phyloP scores from a whole-genome alignment of 2,329 filamentous ascomycete species.

The Scolecobasidium constrictum region DNA sequence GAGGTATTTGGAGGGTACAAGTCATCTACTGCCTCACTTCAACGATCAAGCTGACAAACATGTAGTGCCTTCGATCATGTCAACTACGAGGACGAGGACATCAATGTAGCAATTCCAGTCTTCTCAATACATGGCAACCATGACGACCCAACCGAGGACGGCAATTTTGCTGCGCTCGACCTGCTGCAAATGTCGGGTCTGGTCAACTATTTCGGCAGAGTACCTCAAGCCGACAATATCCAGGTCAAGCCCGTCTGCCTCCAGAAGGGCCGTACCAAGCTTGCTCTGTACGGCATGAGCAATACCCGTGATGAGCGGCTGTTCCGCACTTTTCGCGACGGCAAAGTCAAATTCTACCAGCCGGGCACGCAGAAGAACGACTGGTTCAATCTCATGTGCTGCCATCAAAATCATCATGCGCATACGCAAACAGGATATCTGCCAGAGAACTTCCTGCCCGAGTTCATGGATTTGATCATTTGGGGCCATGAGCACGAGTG shows the following conservation, averaged over 20 bases:
- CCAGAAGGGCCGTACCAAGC: constrained; percentile 86
- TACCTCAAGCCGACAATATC: constrained; percentile 88
- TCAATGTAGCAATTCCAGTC: constrained; percentile 93
- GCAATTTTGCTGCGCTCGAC: constrained; percentile 82
- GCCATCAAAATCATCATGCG: constrained; percentile 93
- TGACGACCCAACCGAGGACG: constrained; percentile 91
- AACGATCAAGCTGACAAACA: constrained; percentile 6
- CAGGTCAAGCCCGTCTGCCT: constrained; percentile 82
- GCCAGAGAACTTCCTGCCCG: constrained; percentile 83
- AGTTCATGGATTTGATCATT: constrained; percentile 81
- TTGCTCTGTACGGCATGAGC: constrained; percentile 87
- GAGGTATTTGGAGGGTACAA: constrained; percentile 68
- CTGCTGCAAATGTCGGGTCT: constrained; percentile 82
- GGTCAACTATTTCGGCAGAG: constrained; percentile 91
- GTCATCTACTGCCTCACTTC: neutral
- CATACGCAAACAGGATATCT: constrained; percentile 90
- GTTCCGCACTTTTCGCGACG: constrained; percentile 85
- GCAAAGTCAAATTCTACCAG: constrained; percentile 87
- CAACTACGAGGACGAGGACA: constrained; percentile 95
- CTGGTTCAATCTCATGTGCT: constrained; percentile 92
- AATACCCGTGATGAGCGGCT: constrained; percentile 94
- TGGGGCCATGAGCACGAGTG: constrained; percentile 99
- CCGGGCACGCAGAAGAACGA: constrained; percentile 70
- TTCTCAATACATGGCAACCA: constrained; percentile 99
- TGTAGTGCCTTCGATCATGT: constrained; percentile 70